Evolutionary conservation across 352 stramenopile genomes (phyloP), one percentile per base, ranked within the genome.

Genomic region (Halophytophthora batemanensis): DNA sequence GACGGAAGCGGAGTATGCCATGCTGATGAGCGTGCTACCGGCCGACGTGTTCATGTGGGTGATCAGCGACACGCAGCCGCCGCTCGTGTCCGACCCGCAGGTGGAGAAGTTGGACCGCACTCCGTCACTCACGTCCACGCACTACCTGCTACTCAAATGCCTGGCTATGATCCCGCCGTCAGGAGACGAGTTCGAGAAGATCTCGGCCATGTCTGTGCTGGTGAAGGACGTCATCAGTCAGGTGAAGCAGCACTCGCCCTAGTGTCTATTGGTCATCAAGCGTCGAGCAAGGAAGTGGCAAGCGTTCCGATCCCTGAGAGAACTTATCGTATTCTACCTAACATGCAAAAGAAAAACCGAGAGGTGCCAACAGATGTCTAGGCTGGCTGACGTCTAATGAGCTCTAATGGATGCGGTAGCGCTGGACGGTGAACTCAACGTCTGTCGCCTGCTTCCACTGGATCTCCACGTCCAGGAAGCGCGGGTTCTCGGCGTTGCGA

Each of bases 381-480:
- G 25, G 25, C 25, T 31, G 25, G 25, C 25, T 31, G 25, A 8
- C 4, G 4, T 31, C 38, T 55, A 44, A 43, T 8, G 48, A 59
- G 1, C 14, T 71, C 69, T 91, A 91, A 39, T 92, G 84, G 60
- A 96, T 81, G 33, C 77, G 73, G 64, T 88, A 96, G 25, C 66
- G 69, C 52, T 93, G 75, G 52, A 74, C 64, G 38, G 64, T 61
- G 49, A 75, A 77, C 13, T 58, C 65, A 29, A 34, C 43, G 23
- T 81, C 70, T 3, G 59, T 53, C 10, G 59, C 37, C 43, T 74
- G 64, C 52, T 87, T 83, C 81, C 82, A 94, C 59, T 86, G 61
- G 40, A 96, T 73, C 56, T 90, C 71, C 31, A 98, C 88, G 58
- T 98, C 93, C 34, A 98, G 74, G 59, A 96, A 96, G 41, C 93